Evolutionary conservation across 805 yeast genomes (phyloP).

Genomic region (Myxozyma nipponensis): DNA sequence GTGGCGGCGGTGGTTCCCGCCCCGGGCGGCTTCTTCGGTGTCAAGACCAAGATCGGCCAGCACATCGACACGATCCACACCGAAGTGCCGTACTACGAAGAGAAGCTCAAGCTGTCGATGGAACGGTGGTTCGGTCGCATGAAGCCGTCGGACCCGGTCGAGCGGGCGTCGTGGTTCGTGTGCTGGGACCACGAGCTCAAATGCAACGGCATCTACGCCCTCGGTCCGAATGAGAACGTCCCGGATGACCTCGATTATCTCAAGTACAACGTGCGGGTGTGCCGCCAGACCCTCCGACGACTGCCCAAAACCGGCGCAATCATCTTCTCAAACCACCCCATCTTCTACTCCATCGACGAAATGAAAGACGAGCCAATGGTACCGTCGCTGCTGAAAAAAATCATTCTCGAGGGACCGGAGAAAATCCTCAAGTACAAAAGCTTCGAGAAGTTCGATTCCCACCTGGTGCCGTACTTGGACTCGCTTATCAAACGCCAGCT

Average conservation of each 20-base stretch:
- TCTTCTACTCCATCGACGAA: conserved; percentile 67
- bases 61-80: conserved; percentile 61
- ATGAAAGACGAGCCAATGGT: conserved; percentile 74
- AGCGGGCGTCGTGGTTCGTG: conserved; percentile 71
- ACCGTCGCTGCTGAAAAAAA: conserved; percentile 60
- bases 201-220: conserved; percentile 53
- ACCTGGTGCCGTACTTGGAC: conserved; percentile 56
- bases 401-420: conserved; percentile 63
- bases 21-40: conserved; percentile 74
- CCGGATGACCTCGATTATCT: conserved; percentile 45
- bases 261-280: conserved; percentile 64
- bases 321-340: conserved; percentile 71
- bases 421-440: conserved; percentile 61
- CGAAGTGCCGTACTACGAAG: conserved; percentile 66
- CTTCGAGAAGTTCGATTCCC: conserved; percentile 57
- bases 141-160: conserved; percentile 60
- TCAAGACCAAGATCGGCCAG: conserved; percentile 56
- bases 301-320: conserved; percentile 63
- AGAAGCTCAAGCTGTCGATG: conserved; percentile 64
- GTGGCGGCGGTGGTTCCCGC: conserved; percentile 75
- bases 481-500: conserved; percentile 54
- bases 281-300: conserved; percentile 66
- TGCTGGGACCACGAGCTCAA: conserved; percentile 68
- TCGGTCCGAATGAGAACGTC: conserved; percentile 45
- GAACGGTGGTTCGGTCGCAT: conserved; percentile 66